These are phyloP conservation scores for Diaporthe velutina DNA, from an alignment of 2,329 filamentous ascomycete genomes.

Conservation along the genomic window DNA sequence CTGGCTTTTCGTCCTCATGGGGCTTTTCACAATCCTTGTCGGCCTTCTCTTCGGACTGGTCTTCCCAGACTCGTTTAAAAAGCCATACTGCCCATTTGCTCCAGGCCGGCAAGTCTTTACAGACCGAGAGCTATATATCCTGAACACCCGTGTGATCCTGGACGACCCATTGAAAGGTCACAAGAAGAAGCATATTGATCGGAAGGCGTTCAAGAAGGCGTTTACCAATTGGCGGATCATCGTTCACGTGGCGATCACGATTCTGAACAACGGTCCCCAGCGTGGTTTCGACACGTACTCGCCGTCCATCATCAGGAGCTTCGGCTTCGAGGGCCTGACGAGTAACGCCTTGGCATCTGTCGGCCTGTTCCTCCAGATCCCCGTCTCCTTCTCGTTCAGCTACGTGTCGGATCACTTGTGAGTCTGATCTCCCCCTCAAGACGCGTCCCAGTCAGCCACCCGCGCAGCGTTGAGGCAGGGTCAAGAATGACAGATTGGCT, in stretches of 20 bases:
- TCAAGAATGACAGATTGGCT: background rate
- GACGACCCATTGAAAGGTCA: constrained; percentile 53
- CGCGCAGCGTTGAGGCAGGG: background rate
- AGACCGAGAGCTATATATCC: constrained; percentile 49
- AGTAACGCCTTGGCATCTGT: constrained; percentile 66
- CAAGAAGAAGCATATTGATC: constrained; percentile 47
- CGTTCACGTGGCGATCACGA: constrained; percentile 64
- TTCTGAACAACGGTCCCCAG: constrained; percentile 62
- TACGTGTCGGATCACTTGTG: constrained; percentile 65
- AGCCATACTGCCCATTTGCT: background rate
- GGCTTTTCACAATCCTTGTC: constrained; percentile 51
- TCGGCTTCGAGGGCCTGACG: constrained; percentile 62
- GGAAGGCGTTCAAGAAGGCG: constrained; percentile 51
- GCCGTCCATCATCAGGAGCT: constrained; percentile 64
- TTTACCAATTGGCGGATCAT: constrained; percentile 64
- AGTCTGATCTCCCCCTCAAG: constrained; percentile 43
- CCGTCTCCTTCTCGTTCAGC: constrained; percentile 64
- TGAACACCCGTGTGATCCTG: constrained; percentile 49
- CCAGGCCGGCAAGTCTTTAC: constrained; percentile 33
- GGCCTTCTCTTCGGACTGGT: constrained; percentile 48
- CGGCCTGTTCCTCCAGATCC: constrained; percentile 65
- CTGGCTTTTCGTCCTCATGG: constrained; percentile 48
- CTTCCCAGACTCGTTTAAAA: constrained; percentile 46
- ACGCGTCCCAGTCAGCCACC: background rate
- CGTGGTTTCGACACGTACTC: constrained; percentile 65